Evolutionary conservation across 345 rosid genomes (phyloP), one percentile per base, ranked within the genome.

Genomic region (Gossypium anomalum): DNA sequence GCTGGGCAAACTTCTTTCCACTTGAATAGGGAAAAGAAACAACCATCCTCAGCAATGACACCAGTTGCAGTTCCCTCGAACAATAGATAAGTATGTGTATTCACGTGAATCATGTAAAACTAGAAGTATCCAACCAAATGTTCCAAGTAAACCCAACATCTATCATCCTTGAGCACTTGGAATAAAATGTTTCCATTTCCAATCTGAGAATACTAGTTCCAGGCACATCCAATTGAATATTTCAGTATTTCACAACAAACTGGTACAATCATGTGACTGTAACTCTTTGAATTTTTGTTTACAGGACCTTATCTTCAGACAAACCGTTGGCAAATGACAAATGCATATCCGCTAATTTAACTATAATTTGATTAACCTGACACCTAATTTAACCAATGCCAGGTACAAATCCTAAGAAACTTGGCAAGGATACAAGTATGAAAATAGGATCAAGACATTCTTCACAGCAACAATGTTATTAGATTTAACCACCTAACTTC

Each of bases 161-260:
- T 20, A 19, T 41, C 45, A 48, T 79, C 73, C 57, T 69, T 57
- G 53, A 61, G 66, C 66, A 62, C 43, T 61, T 13, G 22, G 22
- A 16, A 14, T 29, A 20, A 64, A 44, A 69, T 61, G 59, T 45
- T 71, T 66, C n/a, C 48, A 43, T 27, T 51, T 20, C 6, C 5
- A 70, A n/a, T 70, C 72, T 67, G 64, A 64, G 43, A 69, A n/a
- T 20, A n/a, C 14, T 58, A 58, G 22, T 78, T 38, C 45, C 6
- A 55, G 57, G 57, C 23, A 51, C 47, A 73, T 29, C 29, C 61
- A 67, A 58, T 7, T 6, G 25, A 10, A 52, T 45, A 48, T 55
- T 69, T 61, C 34, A 10, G 49, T 34, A 48, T 55, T 69, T 61
- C 34, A 47, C 43, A 62, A 51, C 65, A 20, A 2, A 67, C 56